phyloP scores from a whole-genome alignment of 176 grass and related monocot genomes.

The Metroxylon sagu region DNA sequence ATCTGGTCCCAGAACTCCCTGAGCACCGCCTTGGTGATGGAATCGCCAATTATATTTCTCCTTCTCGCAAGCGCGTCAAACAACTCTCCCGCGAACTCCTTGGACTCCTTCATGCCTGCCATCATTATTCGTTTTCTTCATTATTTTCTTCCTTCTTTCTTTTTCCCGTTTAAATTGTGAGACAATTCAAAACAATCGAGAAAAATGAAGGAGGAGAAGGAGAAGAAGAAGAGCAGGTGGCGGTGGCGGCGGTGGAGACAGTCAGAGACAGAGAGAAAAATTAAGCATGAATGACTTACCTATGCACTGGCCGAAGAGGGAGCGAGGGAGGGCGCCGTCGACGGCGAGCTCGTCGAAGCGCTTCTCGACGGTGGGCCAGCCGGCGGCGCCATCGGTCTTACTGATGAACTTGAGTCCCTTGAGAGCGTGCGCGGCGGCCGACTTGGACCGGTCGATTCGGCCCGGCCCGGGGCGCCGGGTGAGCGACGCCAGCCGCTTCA shows the following conservation, averaged over 20 bases:
- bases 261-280: no score
- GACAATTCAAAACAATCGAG: no score
- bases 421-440: slow-evolving; percentile 69
- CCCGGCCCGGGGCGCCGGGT: slow-evolving; percentile 15
- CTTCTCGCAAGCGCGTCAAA: slow-evolving; percentile 75
- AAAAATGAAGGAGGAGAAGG: no score
- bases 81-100: slow-evolving; percentile 69
- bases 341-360: slow-evolving; percentile 60
- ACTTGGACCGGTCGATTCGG: slow-evolving; percentile 57
- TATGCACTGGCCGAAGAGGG: slow-evolving; percentile 89
- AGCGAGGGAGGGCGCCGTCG: slow-evolving; percentile 49
- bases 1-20: slow-evolving; percentile 96
- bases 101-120: slow-evolving; percentile 68
- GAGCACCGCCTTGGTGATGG: slow-evolving; percentile 72
- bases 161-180: no score
- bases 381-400: slow-evolving; percentile 38
- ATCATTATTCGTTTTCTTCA: not conserved
- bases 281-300: slow-evolving; percentile 17
- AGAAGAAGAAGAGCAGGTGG: no score
- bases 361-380: slow-evolving; percentile 55
- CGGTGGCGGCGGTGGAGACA: no score
- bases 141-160: no score
- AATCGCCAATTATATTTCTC: slow-evolving; percentile 61
- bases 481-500: slow-evolving; percentile 46
- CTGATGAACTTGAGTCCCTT: slow-evolving; percentile 97